Percentiles rank a stretch among this genome's conserved stretches.
Conservation (phyloP, 495 filamentous ascomycete species). For the Penicillium bovifimosum region DNA sequence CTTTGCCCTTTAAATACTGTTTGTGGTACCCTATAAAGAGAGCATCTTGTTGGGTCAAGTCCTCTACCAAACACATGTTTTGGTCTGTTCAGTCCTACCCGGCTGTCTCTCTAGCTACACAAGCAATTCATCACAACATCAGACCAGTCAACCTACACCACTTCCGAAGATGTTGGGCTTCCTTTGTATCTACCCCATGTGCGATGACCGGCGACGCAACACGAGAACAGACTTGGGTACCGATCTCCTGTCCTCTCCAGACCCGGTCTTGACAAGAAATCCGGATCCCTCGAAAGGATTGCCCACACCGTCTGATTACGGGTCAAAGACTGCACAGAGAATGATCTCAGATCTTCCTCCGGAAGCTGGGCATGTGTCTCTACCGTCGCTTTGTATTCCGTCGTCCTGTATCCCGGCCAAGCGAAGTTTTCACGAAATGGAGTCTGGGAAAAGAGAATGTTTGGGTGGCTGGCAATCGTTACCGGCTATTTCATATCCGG, state of each 20-base stretch:
- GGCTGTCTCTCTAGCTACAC: neutral
- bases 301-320: neutral
- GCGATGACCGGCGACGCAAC: neutral
- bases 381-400: neutral
- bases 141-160: neutral
- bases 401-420: neutral
- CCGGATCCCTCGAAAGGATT: neutral
- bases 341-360: neutral
- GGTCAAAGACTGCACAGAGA: neutral
- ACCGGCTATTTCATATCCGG: too few species aligned
- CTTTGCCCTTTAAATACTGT: neutral
- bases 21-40: neutral
- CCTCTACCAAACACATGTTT: neutral
- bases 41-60: neutral
- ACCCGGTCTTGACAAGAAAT: neutral
- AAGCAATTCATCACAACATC: neutral
- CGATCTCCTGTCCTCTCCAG: constrained; percentile 4
- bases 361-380: neutral
- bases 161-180: neutral
- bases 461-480: neutral
- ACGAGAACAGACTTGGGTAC: constrained; percentile 1
- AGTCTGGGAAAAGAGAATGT: neutral
- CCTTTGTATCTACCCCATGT: constrained; percentile 7
- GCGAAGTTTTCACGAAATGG: neutral
- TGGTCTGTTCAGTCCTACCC: neutral